These are phyloP conservation scores for Boletus coccyginus DNA, from an alignment of 768 basidiomycete species.

Conservation along the genomic window DNA sequence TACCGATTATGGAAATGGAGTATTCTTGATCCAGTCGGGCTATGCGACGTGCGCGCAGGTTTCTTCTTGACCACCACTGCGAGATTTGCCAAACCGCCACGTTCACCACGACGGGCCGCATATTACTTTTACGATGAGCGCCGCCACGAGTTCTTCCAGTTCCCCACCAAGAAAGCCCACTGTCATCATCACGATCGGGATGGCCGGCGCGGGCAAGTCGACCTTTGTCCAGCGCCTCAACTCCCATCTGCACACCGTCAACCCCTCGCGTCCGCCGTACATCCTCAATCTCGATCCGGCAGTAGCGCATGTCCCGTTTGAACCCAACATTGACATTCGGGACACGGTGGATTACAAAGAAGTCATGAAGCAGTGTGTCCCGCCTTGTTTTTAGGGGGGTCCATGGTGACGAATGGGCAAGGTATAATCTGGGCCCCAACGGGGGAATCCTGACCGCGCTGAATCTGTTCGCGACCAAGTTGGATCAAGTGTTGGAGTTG, in stretches of 20 bases:
- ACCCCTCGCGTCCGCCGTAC: constrained; percentile 76
- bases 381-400: constrained; percentile 21
- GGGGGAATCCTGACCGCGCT: constrained; percentile 96
- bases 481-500: constrained; percentile 90
- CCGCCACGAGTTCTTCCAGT: constrained; percentile 12
- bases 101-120: neutral
- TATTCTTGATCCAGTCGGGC: neutral
- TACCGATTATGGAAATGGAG: constrained; percentile 18
- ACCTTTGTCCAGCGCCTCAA: constrained; percentile 96
- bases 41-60: neutral
- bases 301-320: constrained; percentile 86
- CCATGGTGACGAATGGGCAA: constrained; percentile 33
- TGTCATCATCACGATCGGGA: constrained; percentile 88
- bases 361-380: constrained; percentile 99
- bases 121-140: constrained; percentile 15
- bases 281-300: constrained; percentile 98
- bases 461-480: constrained; percentile 98
- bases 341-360: constrained; percentile 97
- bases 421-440: constrained; percentile 98
- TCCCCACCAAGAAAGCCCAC: constrained; percentile 53
- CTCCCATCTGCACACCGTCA: constrained; percentile 75
- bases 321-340: constrained; percentile 96
- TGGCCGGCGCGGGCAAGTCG: constrained; percentile 97
- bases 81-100: neutral
- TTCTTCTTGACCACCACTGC: constrained; percentile 7